phyloP scores from a whole-genome alignment of 2,329 filamentous ascomycete genomes.

The Emmonsia crescens region DNA sequence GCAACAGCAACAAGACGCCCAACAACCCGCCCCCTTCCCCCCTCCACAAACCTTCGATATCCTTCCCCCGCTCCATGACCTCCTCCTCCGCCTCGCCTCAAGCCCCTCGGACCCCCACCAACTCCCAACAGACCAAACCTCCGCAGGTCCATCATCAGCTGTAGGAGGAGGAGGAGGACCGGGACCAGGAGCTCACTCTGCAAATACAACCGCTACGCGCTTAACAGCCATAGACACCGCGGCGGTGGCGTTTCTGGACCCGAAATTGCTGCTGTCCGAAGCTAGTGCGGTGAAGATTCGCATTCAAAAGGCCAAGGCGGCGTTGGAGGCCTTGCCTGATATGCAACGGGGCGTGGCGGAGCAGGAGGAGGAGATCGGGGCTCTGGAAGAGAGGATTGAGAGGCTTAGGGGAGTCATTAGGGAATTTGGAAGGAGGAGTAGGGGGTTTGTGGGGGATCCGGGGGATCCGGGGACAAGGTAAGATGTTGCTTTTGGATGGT shows the following conservation, averaged over 20 bases:
- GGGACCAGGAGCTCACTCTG: neutral
- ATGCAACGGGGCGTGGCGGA: conserved; percentile 34
- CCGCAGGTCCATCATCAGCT: conserved; percentile 9
- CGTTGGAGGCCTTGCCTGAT: conserved; percentile 34
- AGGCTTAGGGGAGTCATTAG: conserved; percentile 30
- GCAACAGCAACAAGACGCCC: neutral
- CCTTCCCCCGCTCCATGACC: conserved; percentile 66
- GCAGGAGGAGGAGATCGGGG: conserved; percentile 34
- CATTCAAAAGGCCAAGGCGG: conserved; percentile 61
- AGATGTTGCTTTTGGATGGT: neutral
- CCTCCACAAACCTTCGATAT: conserved; percentile 77
- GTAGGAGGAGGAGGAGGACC: conserved; percentile 17
- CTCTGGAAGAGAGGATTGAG: conserved; percentile 30
- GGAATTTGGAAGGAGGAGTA: conserved; percentile 28
- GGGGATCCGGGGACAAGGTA: conserved; percentile 1
- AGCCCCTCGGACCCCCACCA: conserved; percentile 26
- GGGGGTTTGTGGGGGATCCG: neutral
- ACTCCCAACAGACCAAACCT: conserved; percentile 17
- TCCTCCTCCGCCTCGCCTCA: conserved; percentile 63
- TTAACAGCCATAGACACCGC: conserved; percentile 18
- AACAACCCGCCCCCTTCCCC: conserved; percentile 44
- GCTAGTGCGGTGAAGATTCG: conserved; percentile 72
- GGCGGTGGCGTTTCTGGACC: conserved; percentile 36
- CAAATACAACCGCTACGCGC: conserved; percentile 14
- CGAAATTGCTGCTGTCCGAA: conserved; percentile 69